Percentiles rank a stretch among this genome's conserved stretches.
Evolutionary conservation across 257 asterid genomes (phyloP).

Genomic region (Solanum infundibuliforme): DNA sequence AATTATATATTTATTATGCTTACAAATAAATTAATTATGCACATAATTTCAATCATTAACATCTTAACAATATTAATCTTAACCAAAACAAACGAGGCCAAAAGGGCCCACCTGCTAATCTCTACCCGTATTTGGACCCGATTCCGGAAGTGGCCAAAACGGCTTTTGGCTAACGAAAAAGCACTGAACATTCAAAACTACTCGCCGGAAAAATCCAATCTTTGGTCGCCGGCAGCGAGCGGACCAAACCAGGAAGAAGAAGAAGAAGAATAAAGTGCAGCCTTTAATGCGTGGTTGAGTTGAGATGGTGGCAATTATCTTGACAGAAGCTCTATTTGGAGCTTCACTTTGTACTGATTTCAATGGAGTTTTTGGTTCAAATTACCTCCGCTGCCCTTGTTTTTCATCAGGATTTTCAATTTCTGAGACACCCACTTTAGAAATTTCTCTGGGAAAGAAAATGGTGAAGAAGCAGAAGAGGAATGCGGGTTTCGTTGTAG

Average conservation of each 20-base stretch:
- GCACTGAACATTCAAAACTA: neutral
- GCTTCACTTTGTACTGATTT: neutral
- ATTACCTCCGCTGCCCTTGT: constrained; percentile 5
- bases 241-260: neutral
- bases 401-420: constrained; percentile 15
- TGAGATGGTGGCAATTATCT: neutral
- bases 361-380: neutral
- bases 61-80: too few relatives aligned
- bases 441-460: constrained; percentile 14
- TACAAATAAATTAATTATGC: too few relatives aligned
- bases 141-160: neutral
- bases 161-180: neutral
- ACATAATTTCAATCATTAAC: too few relatives aligned
- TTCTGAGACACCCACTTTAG: constrained; percentile 17
- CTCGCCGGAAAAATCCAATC: neutral
- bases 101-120: neutral
- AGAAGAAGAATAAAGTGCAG: neutral
- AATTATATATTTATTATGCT: neutral
- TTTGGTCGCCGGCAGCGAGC: neutral
- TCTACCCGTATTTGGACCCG: neutral
- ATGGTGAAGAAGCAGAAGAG: constrained; percentile 11
- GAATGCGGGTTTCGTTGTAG: neutral
- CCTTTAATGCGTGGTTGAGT: neutral
- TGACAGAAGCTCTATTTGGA: neutral
- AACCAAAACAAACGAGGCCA: too few relatives aligned